Base-by-base conservation (phyloP, 148 eudicot species). In the Heliamphora exappendiculata region DNA sequence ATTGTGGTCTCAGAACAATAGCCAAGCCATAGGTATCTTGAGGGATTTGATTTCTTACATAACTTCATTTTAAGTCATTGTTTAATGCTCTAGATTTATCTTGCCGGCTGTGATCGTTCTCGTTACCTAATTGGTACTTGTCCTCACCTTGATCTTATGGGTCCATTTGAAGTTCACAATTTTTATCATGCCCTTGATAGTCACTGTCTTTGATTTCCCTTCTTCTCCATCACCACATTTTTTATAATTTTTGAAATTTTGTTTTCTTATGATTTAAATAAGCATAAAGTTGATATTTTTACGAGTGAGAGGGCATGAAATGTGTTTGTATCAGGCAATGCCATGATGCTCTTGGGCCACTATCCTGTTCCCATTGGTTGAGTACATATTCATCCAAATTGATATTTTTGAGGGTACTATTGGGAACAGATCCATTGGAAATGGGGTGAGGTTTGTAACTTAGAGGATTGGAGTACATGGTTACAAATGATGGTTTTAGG, bases 171-270 rank as follows among this genome's bases (percentile, higher is more conserved):
- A 7, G 45, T 34, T 64, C 9, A 65, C 24, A n/a, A 34, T 11
- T 16, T 39, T 65, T 53, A 53, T 53, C 58, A 2, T 53, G 50
- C 50, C 50, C 50, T 8, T 45, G 50, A 45, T 45, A 7, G 50
- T n/a, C 50, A 1, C 58, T 53, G 58, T 53, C 58, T 24, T 3
- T 53, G 22, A 2, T 53, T 53, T 17, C n/a, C 24, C 3, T 17
- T 20, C 7, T 49, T 1, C 1, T 3, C 12, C 12, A 4, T 14
- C n/a, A n/a, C 55, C 58, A 81, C 58, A 86, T 44, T 71, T 78
- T 75, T 82, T 72, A 55, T 59, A 69, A 73, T 53, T 20, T 77
- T 14, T 67, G 16, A 7, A 31, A 16, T 39, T 9, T n/a, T 8
- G 65, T 14, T 67, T 64, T n/a, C n/a, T n/a, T n/a, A n/a, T n/a